phyloP scores from a whole-genome alignment of 1,139 yeast species.

The Pichia sp. region DNA sequence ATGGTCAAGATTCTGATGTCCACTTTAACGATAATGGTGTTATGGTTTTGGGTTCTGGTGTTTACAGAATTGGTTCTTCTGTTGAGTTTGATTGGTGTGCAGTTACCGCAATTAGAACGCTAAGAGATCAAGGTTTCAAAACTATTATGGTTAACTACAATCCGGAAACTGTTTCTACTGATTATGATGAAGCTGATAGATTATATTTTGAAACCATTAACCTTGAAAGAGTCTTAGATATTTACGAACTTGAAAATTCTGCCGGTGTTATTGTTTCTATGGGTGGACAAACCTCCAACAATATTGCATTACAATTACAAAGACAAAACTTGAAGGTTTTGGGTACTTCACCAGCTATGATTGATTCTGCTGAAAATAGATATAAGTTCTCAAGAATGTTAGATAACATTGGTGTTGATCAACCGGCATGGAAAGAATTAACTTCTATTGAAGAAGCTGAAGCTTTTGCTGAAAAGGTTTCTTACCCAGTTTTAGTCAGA shows the following conservation, averaged over 20 bases:
- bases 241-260: slow-evolving; percentile 87
- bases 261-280: slow-evolving; percentile 92
- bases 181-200: slow-evolving; percentile 97
- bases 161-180: slow-evolving; percentile 98
- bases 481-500: slow-evolving; percentile 94
- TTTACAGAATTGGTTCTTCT: slow-evolving; percentile 96
- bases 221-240: slow-evolving; percentile 91
- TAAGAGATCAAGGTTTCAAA: slow-evolving; percentile 80
- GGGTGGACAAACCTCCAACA: slow-evolving; percentile 99
- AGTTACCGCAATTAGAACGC: slow-evolving; percentile 90
- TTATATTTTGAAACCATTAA: slow-evolving; percentile 93
- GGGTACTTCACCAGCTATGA: slow-evolving; percentile 98
- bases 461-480: slow-evolving; percentile 81
- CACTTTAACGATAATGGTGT: slow-evolving; percentile 84
- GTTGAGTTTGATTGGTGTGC: slow-evolving; percentile 99
- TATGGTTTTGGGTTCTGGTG: slow-evolving; percentile 96
- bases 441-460: slow-evolving; percentile 93
- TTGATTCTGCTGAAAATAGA: slow-evolving; percentile 96
- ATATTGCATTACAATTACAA: slow-evolving; percentile 88
- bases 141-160: slow-evolving; percentile 97
- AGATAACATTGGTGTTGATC: slow-evolving; percentile 95
- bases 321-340: slow-evolving; percentile 92
- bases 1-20: slow-evolving; percentile 86
- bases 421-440: slow-evolving; percentile 98
- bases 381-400: slow-evolving; percentile 97